A percentile compares a stretch with the other conserved stretches of the same genome.
Evolutionary conservation across 2,329 filamentous ascomycete genomes (phyloP).

Genomic region (Pezicula carpinea): DNA sequence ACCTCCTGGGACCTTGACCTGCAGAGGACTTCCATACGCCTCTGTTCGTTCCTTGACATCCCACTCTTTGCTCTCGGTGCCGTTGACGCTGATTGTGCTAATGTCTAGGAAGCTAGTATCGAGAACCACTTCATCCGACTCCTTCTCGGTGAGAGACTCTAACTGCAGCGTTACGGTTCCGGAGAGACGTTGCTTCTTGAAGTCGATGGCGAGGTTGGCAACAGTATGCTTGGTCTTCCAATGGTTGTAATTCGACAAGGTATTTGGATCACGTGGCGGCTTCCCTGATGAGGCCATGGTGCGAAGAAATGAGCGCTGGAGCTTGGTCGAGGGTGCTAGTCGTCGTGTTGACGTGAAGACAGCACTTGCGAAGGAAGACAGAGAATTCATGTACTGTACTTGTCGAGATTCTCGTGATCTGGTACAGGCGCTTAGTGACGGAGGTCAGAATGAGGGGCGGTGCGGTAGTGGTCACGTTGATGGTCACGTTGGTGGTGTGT

Average conservation of each 20-base stretch:
- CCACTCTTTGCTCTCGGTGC: conserved; percentile 58
- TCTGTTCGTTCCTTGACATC: conserved; percentile 59
- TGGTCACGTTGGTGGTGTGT: too few species aligned
- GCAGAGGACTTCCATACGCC: conserved; percentile 70
- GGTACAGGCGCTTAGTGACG: neutral
- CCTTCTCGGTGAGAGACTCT: conserved; percentile 68
- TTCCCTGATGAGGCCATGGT: conserved; percentile 18
- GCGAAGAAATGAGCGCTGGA: conserved; percentile 10
- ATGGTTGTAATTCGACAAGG: conserved; percentile 84
- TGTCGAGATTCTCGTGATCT: neutral
- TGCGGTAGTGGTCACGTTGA: too few species aligned
- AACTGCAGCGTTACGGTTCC: conserved; percentile 75
- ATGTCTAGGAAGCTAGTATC: conserved; percentile 85
- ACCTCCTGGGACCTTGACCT: conserved; percentile 55
- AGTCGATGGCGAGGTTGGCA: conserved; percentile 78
- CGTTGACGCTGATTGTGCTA: conserved; percentile 64
- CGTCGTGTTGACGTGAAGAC: conserved; percentile 12
- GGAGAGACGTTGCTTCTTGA: conserved; percentile 69
- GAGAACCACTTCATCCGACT: conserved; percentile 73
- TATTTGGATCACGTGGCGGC: conserved; percentile 71
- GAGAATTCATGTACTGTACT: conserved; percentile 14
- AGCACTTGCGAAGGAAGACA: conserved; percentile 13
- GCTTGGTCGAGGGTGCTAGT: conserved; percentile 2
- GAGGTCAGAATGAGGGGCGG: neutral
- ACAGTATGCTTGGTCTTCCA: conserved; percentile 82